Conservation (phyloP, 1,139 yeast genomes). For the Suhomyces anneliseae region DNA sequence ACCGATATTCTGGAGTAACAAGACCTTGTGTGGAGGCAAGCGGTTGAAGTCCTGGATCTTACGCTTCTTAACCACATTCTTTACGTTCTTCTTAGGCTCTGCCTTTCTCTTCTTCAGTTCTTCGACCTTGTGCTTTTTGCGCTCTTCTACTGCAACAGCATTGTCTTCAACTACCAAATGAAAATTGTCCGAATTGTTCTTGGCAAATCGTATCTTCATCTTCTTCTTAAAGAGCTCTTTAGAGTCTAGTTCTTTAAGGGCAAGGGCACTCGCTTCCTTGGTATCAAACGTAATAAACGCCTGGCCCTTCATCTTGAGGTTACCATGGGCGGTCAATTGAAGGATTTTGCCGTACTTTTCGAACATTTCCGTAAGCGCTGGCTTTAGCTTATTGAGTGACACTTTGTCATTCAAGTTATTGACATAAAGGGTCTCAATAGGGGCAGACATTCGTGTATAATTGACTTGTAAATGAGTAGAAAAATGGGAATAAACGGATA, state of each 20-base stretch:
- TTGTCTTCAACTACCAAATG: slow-evolving; percentile 15
- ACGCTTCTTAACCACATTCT: slow-evolving; percentile 16
- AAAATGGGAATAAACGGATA: too few species aligned
- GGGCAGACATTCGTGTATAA: neutral
- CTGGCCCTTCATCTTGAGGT: slow-evolving; percentile 73
- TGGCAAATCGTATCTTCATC: slow-evolving; percentile 47
- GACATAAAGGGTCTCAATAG: slow-evolving; percentile 51
- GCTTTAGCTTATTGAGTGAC: slow-evolving; percentile 50
- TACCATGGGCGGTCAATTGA: slow-evolving; percentile 60
- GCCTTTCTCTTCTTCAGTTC: slow-evolving; percentile 6
- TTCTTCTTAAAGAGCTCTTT: slow-evolving; percentile 53
- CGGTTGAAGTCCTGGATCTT: slow-evolving; percentile 30
- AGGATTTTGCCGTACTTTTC: slow-evolving; percentile 49
- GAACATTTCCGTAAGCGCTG: slow-evolving; percentile 43
- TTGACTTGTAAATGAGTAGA: too few species aligned
- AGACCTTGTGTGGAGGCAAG: slow-evolving; percentile 66
- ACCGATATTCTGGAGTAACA: slow-evolving; percentile 63
- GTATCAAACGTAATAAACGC: slow-evolving; percentile 73
- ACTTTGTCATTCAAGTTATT: slow-evolving; percentile 74
- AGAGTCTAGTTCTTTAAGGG: slow-evolving; percentile 47
- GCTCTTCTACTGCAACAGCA: slow-evolving; percentile 14
- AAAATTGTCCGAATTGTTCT: slow-evolving; percentile 47
- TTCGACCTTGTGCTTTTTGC: slow-evolving; percentile 14
- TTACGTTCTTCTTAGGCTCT: slow-evolving; percentile 9
- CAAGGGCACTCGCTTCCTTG: slow-evolving; percentile 46